phyloP scores from a whole-genome alignment of 805 yeast species.

The Nematodospora valgi region DNA sequence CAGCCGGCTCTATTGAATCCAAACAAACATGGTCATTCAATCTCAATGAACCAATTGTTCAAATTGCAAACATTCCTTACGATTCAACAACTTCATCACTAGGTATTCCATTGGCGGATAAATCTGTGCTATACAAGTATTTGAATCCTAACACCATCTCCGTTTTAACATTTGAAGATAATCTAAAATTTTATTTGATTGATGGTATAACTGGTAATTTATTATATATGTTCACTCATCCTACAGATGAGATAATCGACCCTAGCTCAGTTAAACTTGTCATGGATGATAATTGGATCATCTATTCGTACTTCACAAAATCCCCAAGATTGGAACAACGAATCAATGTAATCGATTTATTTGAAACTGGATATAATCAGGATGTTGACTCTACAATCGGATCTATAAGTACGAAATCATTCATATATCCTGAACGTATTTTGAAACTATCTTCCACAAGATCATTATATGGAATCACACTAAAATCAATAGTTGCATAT shows the following conservation, averaged over 20 bases:
- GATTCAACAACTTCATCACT: constrained; percentile 42
- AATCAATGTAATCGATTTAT: constrained; percentile 73
- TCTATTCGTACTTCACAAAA: constrained; percentile 58
- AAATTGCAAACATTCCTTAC: constrained; percentile 18
- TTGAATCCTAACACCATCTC: constrained; percentile 66
- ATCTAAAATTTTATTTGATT: constrained; percentile 49
- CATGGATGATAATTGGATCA: constrained; percentile 81
- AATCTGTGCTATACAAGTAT: constrained; percentile 79
- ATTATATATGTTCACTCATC: constrained; percentile 43
- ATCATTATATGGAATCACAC: constrained; percentile 29
- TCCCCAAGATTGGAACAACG: constrained; percentile 50
- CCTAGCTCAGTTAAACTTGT: constrained; percentile 46
- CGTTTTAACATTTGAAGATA: constrained; percentile 34
- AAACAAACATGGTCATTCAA: constrained; percentile 29
- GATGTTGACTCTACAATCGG: constrained; percentile 36
- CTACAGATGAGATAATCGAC: constrained; percentile 36
- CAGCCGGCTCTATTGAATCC: constrained; percentile 9
- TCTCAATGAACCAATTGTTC: constrained; percentile 10
- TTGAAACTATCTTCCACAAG: constrained; percentile 43
- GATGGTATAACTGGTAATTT: constrained; percentile 71
- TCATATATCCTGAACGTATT: constrained; percentile 58
- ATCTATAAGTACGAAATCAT: constrained; percentile 50
- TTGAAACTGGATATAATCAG: constrained; percentile 37
- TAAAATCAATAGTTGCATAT: constrained; percentile 57
- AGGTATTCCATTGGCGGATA: constrained; percentile 67